Evolutionary conservation across 768 basidiomycete species (phyloP), one percentile per base, ranked within the genome.

Genomic region (Leccinellum albellum): DNA sequence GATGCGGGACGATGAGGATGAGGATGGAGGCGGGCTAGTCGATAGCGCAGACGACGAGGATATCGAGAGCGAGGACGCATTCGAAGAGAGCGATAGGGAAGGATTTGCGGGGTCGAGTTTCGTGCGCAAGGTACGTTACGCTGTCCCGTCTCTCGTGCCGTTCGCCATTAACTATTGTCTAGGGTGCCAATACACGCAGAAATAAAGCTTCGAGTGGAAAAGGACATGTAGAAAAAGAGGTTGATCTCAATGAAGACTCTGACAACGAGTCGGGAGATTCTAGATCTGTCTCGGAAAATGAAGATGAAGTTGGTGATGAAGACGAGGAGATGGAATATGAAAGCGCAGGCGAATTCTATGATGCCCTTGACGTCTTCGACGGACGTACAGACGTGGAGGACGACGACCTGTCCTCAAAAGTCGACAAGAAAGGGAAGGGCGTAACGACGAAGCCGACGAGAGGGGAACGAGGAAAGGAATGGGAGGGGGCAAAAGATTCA

Each of bases 51-150:
- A 94, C 60, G 92, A 94, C 65, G 91, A 94, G 66, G 91, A 94
- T 58, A 82, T 94, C 46, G 89, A 91, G 58, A 88, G 86, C 60
- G 93, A 94, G 64, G 86, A 79, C 59, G 92, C 90, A 2, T 90
- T 91, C 58, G 89, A 91, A 59, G 88, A 90, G 67, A 85, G 82
- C 54, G 91, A 91, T 32, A 86, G 86, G 56, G 91, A 94, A n/a
- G 75, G 79, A 3, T 92, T 86, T 72, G 85, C 84, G 10, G 86
- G 84, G 3, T 87, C 87, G 60, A 63, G 59, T 14, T 79, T 80
- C 58, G 62, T 68, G 40, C 64, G 62, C 50, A 61, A 49, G 56
- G 64, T 61, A 21, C 15, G 58, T 48, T 28, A 40, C 8, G 24
- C 17, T 2, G 5, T 21, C 29, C 57, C 37, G 13, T 32, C 7